Percentiles rank a stretch among this genome's conserved stretches.
These are phyloP conservation scores for Colletotrichum falcatum DNA, from an alignment of 2,329 filamentous ascomycete species.

Conservation along the genomic window DNA sequence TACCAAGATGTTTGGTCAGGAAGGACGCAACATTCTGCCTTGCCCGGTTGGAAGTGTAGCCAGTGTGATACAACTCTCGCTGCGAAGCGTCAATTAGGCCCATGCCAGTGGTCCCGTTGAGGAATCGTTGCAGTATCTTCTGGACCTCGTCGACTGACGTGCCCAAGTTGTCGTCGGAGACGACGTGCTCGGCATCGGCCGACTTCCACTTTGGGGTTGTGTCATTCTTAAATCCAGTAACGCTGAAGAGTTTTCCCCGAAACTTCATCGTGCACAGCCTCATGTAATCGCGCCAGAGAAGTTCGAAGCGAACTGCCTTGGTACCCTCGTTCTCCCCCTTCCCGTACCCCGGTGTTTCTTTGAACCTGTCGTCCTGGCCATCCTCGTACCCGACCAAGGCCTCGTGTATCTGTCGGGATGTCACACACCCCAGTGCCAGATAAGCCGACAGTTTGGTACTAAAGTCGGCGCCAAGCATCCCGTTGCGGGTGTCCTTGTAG, in stretches of 20 bases:
- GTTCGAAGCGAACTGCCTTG: slow-evolving; percentile 75
- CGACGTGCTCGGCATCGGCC: slow-evolving; percentile 53
- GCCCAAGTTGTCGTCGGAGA: slow-evolving; percentile 46
- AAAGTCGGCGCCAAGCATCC: slow-evolving; percentile 76
- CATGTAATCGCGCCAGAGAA: slow-evolving; percentile 87
- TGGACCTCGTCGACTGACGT: slow-evolving; percentile 53
- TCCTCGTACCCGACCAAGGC: slow-evolving; percentile 77
- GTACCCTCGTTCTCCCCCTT: slow-evolving; percentile 80
- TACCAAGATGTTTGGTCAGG: slow-evolving; percentile 76
- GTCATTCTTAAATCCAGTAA: slow-evolving; percentile 71
- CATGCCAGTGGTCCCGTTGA: slow-evolving; percentile 77
- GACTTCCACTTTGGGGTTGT: slow-evolving; percentile 64
- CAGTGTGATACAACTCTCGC: slow-evolving; percentile 79
- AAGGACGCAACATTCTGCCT: slow-evolving; percentile 83
- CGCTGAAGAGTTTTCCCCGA: slow-evolving; percentile 70
- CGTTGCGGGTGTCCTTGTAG: slow-evolving; percentile 80
- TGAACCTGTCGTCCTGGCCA: slow-evolving; percentile 59
- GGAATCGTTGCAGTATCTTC: slow-evolving; percentile 67
- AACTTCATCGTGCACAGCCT: slow-evolving; percentile 80
- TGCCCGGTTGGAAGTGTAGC: slow-evolving; percentile 82
- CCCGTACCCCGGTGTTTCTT: slow-evolving; percentile 67
- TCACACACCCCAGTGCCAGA: slow-evolving; percentile 78
- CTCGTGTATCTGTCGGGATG: slow-evolving; percentile 78
- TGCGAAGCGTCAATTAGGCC: slow-evolving; percentile 83
- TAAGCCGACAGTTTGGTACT: slow-evolving; percentile 83